These are phyloP conservation scores for Trichosporon asahii DNA, from an alignment of 1,284 basidiomycete species.

Conservation along the genomic window DNA sequence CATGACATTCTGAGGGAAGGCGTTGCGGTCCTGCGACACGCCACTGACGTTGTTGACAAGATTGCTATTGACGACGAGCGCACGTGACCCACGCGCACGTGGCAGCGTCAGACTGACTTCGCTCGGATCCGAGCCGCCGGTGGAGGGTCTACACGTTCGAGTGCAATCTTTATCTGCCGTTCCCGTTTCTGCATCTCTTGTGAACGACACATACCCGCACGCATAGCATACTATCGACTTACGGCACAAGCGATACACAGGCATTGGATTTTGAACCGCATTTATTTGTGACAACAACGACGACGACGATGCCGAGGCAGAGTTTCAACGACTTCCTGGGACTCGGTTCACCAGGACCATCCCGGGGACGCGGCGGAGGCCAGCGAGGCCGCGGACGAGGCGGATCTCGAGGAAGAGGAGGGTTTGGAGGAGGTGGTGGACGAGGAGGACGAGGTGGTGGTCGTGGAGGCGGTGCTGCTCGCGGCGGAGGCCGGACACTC, in stretches of 20 bases:
- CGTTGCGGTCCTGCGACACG: neutral
- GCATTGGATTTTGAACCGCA: neutral
- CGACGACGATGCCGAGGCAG: neutral
- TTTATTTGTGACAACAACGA: neutral
- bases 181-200: no score
- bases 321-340: conserved; percentile 9
- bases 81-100: conserved; percentile 1
- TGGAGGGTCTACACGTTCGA: conserved; percentile 10
- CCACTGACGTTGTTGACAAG: neutral
- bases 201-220: neutral
- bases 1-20: conserved; percentile 1
- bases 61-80: neutral
- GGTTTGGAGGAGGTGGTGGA: conserved; percentile 15
- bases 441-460: conserved; percentile 21
- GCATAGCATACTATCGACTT: neutral
- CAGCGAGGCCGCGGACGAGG: conserved; percentile 16
- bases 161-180: neutral
- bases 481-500: conserved; percentile 20
- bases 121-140: neutral
- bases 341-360: neutral
- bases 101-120: neutral
- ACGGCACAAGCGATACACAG: neutral
- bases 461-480: conserved; percentile 13
- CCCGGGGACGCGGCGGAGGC: neutral
- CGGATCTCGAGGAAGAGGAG: conserved; percentile 16